phyloP scores from a whole-genome alignment of 192 early-diverging fungal genomes.

The Entomortierella lignicola region DNA sequence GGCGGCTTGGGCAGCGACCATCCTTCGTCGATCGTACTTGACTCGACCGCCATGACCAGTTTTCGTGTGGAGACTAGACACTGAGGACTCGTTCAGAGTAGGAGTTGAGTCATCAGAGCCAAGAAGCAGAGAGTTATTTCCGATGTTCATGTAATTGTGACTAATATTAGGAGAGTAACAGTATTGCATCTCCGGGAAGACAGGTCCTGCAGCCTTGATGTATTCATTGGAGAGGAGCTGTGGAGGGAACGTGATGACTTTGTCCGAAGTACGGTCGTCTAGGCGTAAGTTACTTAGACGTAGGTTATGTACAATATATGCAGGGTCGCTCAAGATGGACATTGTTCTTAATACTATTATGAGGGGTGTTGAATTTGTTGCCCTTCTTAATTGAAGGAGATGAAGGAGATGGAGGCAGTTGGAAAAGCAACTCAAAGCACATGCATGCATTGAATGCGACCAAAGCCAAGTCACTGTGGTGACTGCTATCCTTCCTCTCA shows the following conservation, averaged over 20 bases:
- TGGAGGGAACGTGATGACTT: conserved; percentile 76
- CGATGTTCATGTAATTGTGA: conserved; percentile 45
- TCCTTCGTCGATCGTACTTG: conserved; percentile 53
- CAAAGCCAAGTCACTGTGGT: too few species aligned
- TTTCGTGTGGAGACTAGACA: conserved; percentile 18
- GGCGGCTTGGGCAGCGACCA: conserved; percentile 60
- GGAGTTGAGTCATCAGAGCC: conserved; percentile 2
- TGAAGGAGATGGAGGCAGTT: background rate
- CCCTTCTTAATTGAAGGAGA: background rate
- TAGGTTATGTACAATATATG: conserved; percentile 80
- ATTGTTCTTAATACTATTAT: conserved; percentile 46
- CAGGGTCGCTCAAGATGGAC: conserved; percentile 77
- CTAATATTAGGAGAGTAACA: conserved; percentile 68
- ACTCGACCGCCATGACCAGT: conserved; percentile 25
- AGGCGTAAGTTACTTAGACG: conserved; percentile 78
- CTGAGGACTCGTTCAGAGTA: background rate
- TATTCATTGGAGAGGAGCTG: conserved; percentile 69
- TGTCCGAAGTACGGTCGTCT: conserved; percentile 77
- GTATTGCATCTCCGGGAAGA: conserved; percentile 68
- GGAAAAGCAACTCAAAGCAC: background rate
- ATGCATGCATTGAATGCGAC: background rate
- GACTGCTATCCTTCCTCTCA: too few species aligned
- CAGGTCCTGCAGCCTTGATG: conserved; percentile 66
- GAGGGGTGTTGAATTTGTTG: background rate
- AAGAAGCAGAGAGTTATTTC: conserved; percentile 17